phyloP scores from a whole-genome alignment of 495 filamentous ascomycete species.

The Penicillium malachiteum region DNA sequence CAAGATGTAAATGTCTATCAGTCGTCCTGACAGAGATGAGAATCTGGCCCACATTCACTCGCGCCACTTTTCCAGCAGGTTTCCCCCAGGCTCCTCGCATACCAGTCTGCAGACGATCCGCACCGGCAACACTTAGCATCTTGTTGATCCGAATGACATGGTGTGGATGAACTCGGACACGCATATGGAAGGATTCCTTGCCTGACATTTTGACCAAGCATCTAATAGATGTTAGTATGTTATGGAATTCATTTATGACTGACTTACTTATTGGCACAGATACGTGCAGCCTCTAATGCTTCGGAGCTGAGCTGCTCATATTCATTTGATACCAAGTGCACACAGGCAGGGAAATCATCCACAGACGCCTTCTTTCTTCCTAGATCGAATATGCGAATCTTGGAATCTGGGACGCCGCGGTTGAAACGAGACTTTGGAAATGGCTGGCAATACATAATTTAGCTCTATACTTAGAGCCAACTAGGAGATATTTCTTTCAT shows the following conservation, averaged over 20 bases:
- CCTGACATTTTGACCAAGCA: constrained; percentile 93
- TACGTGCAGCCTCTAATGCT: constrained; percentile 97
- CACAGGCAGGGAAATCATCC: constrained; percentile 95
- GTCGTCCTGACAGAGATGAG: constrained; percentile 91
- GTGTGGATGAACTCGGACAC: constrained; percentile 96
- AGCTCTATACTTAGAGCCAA: too few relatives aligned
- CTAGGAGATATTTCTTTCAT: neutral
- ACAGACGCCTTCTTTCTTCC: constrained; percentile 96
- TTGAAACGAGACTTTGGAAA: constrained; percentile 99
- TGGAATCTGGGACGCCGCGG: constrained; percentile 98
- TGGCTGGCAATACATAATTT: constrained; percentile 71
- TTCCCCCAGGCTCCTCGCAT: constrained; percentile 99
- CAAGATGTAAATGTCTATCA: constrained; percentile 61
- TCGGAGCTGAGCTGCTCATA: constrained; percentile 97
- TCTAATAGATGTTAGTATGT: constrained; percentile 34
- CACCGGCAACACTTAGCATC: constrained; percentile 99
- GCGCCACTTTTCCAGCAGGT: constrained; percentile 93
- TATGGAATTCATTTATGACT: constrained; percentile 29
- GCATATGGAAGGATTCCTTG: constrained; percentile 98
- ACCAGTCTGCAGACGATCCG: constrained; percentile 98
- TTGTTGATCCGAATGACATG: constrained; percentile 99
- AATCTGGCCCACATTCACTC: constrained; percentile 99
- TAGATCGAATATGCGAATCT: constrained; percentile 99
- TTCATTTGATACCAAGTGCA: constrained; percentile 99
- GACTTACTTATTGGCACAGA: constrained; percentile 75